phyloP scores from a whole-genome alignment of 208 protist genomes.

The Crithidia fasciculata region DNA sequence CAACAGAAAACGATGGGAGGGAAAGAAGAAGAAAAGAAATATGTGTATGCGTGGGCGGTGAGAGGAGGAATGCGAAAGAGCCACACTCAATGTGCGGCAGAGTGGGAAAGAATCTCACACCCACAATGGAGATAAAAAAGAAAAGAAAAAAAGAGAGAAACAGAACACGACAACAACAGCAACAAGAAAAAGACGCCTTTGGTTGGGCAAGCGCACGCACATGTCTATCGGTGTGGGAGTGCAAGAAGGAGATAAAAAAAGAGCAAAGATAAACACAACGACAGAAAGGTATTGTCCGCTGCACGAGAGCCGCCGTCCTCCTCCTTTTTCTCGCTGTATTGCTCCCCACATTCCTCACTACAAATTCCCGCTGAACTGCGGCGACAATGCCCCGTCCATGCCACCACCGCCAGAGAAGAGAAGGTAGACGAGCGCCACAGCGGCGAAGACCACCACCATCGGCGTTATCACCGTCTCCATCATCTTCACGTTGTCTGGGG shows the following conservation, averaged over 20 bases:
- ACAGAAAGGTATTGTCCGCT: too few relatives aligned
- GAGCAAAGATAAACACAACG: too few relatives aligned
- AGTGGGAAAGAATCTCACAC: neutral
- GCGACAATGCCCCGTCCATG: constrained; percentile 6
- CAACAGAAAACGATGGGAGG: too few relatives aligned
- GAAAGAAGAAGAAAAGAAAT: too few relatives aligned
- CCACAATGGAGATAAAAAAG: neutral
- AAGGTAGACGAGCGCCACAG: constrained; percentile 20
- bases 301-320: neutral
- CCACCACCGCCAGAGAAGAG: constrained; percentile 19
- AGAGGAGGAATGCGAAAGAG: too few relatives aligned
- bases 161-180: neutral
- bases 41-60: too few relatives aligned
- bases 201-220: too few relatives aligned
- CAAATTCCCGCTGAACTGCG: constrained; percentile 7
- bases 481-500: constrained; percentile 37
- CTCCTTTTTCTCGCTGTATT: neutral
- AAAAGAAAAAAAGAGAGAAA: neutral
- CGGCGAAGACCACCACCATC: constrained; percentile 26
- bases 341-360: neutral
- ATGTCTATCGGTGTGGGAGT: too few relatives aligned
- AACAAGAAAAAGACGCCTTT: neutral
- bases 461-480: constrained; percentile 39
- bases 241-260: too few relatives aligned
- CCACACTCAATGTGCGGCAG: too few relatives aligned